These are phyloP conservation scores for Wallacemonas sp. DNA, from an alignment of 208 protist genomes.

Conservation along the genomic window DNA sequence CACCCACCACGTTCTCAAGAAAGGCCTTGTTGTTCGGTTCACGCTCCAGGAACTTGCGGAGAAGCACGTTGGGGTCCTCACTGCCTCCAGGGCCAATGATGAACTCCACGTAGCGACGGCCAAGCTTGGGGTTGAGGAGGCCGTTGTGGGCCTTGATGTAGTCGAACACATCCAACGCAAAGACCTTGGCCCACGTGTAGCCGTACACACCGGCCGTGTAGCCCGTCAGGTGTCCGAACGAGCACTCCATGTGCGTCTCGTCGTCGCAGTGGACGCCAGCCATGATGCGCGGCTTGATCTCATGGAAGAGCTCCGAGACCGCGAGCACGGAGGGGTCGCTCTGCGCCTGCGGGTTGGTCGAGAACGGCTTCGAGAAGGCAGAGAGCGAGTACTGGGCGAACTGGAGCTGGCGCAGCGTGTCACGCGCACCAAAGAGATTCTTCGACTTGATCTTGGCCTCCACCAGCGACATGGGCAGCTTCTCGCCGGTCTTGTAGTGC, in stretches of 20 bases:
- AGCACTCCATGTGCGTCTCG: slow-evolving; percentile 74
- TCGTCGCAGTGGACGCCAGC: slow-evolving; percentile 60
- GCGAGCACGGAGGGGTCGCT: slow-evolving; percentile 35
- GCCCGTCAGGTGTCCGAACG: slow-evolving; percentile 82
- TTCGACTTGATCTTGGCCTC: slow-evolving; percentile 80
- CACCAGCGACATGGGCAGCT: slow-evolving; percentile 65
- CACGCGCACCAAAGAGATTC: slow-evolving; percentile 70
- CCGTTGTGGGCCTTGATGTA: slow-evolving; percentile 72
- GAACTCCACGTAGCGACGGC: slow-evolving; percentile 64
- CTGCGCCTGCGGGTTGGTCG: slow-evolving; percentile 31
- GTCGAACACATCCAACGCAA: slow-evolving; percentile 82
- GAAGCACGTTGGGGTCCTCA: slow-evolving; percentile 71
- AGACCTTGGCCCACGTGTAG: slow-evolving; percentile 90
- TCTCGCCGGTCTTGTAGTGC: slow-evolving; percentile 83
- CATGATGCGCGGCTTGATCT: slow-evolving; percentile 52
- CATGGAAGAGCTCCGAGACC: slow-evolving; percentile 60
- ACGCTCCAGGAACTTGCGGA: slow-evolving; percentile 82
- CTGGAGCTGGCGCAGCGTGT: slow-evolving; percentile 75
- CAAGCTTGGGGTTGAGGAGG: slow-evolving; percentile 66
- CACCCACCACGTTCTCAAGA: slow-evolving; percentile 67
- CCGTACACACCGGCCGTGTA: slow-evolving; percentile 86
- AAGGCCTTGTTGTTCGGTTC: slow-evolving; percentile 84
- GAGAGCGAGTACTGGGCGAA: slow-evolving; percentile 81
- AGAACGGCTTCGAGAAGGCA: slow-evolving; percentile 74
- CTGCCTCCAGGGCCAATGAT: slow-evolving; percentile 82